Conservation (phyloP, 768 basidiomycete species). For the Trametes gibbosa region DNA sequence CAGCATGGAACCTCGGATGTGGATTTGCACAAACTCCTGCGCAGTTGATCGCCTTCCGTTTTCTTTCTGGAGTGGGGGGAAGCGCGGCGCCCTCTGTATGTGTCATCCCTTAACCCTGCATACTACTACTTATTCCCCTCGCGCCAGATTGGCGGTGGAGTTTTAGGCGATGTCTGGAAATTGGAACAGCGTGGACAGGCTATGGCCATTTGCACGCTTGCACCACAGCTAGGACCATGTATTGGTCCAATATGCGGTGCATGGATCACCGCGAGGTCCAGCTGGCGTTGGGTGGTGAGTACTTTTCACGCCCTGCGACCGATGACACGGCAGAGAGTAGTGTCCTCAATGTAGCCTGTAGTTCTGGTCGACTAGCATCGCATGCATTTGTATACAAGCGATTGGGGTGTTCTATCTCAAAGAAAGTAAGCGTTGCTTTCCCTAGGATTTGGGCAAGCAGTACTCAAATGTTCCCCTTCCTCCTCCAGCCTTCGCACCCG, state of each 20-base stretch:
- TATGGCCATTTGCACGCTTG: constrained; percentile 60
- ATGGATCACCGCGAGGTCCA: constrained; percentile 60
- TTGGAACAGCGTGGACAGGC: constrained; percentile 65
- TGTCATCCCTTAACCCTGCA: background rate
- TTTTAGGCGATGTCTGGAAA: constrained; percentile 60
- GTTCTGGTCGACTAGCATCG: constrained; percentile 69
- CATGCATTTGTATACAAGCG: constrained; percentile 50
- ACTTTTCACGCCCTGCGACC: background rate
- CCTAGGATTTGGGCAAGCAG: background rate
- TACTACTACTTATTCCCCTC: background rate
- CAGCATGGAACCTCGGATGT: constrained; percentile 56
- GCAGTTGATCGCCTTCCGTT: constrained; percentile 66
- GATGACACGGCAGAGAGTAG: background rate
- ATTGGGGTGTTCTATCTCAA: constrained; percentile 55
- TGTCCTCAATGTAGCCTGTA: background rate
- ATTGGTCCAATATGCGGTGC: constrained; percentile 66
- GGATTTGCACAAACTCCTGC: constrained; percentile 57
- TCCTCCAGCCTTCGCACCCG: constrained; percentile 29
- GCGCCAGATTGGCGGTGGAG: constrained; percentile 52
- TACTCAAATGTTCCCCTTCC: background rate
- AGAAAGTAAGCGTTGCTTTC: constrained; percentile 49
- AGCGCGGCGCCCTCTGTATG: constrained; percentile 58
- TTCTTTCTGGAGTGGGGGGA: constrained; percentile 69
- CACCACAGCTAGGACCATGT: constrained; percentile 64
- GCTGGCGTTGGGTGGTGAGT: constrained; percentile 68